A percentile compares a stretch with the other conserved stretches of the same genome.
phyloP scores from a whole-genome alignment of 2,329 filamentous ascomycete genomes.

The Aureobasidium melanogenum region DNA sequence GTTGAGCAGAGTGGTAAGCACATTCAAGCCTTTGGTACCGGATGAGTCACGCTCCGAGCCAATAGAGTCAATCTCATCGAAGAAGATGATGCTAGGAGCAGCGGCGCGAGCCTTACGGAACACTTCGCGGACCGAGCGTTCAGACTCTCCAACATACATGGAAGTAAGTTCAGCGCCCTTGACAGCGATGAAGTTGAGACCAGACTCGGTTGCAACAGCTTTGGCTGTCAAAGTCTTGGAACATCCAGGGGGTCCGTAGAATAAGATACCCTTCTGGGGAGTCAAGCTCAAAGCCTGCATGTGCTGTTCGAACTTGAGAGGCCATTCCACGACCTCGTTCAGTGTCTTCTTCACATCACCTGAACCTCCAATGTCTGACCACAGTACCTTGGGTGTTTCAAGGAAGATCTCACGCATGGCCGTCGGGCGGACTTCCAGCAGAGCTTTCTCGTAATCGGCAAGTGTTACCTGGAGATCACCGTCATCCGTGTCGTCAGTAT shows the following conservation, averaged over 20 bases:
- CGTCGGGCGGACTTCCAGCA: slow-evolving; percentile 64
- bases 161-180: slow-evolving; percentile 90
- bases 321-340: slow-evolving; percentile 49
- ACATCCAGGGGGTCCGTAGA: slow-evolving; percentile 90
- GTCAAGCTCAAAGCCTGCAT: slow-evolving; percentile 44
- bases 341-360: slow-evolving; percentile 59
- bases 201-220: slow-evolving; percentile 81
- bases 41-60: slow-evolving; percentile 46
- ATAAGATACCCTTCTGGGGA: slow-evolving; percentile 70
- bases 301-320: slow-evolving; percentile 45
- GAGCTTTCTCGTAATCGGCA: slow-evolving; percentile 55
- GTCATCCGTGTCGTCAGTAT: neutral
- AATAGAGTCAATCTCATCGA: slow-evolving; percentile 92
- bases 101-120: slow-evolving; percentile 81
- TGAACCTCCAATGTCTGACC: slow-evolving; percentile 83
- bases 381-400: slow-evolving; percentile 76
- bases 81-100: slow-evolving; percentile 87
- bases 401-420: slow-evolving; percentile 86
- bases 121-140: slow-evolving; percentile 73
- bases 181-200: slow-evolving; percentile 88
- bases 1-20: slow-evolving; percentile 79
- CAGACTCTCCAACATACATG: slow-evolving; percentile 95
- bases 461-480: slow-evolving; percentile 16
- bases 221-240: slow-evolving; percentile 91
- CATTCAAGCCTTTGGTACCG: slow-evolving; percentile 57